Base-by-base conservation (phyloP, 257 asterid species). In the Scutellaria baicalensis region DNA sequence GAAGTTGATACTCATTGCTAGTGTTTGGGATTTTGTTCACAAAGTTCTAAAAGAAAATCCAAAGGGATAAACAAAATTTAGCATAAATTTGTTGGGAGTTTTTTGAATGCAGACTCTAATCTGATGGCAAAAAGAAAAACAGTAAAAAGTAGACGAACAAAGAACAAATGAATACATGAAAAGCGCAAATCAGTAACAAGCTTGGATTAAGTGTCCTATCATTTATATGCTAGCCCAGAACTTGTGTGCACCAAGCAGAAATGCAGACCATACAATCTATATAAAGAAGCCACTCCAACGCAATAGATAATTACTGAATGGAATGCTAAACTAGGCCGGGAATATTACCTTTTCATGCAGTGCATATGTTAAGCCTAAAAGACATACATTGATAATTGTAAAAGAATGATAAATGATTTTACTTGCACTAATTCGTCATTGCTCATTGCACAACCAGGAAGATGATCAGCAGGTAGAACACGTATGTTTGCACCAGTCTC, bases 401-500 rank as follows among this genome's bases (percentile, higher is more conserved):
- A 68, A 33, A 59, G 76, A 52, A 66, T 43, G 76, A 59, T 63
- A 33, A 51, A 47, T 51, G 56, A 63, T 52, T 69, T 76, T 85
- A 86, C 97, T 69, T 91, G 97, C 64, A 91, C 94, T 76, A 91
- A 74, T 77, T 85, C 87, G 79, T 91, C 91, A 42, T 75, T 76
- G 77, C 68, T 80, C 88, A 68, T 75, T 58, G 92, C 89, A 80
- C 96, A 85, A 40, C 79, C 71, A 57, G 95, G 86, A 68, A 88
- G 88, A 77, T 79, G 81, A 16, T 88, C 96, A 13, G 89, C 81
- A 16, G 94, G 82, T 64, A 81, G 88, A 77, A 91, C 81, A 38
- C 92, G 94, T 73, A 91, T 86, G 81, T 79, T 85, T 74, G 95
- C 97, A 80, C 94, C 88, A 67, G 92, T 88, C 78, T 86, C 89